These are phyloP conservation scores for Podospora pseudopauciseta DNA, from an alignment of 495 filamentous ascomycete genomes.

Conservation along the genomic window DNA sequence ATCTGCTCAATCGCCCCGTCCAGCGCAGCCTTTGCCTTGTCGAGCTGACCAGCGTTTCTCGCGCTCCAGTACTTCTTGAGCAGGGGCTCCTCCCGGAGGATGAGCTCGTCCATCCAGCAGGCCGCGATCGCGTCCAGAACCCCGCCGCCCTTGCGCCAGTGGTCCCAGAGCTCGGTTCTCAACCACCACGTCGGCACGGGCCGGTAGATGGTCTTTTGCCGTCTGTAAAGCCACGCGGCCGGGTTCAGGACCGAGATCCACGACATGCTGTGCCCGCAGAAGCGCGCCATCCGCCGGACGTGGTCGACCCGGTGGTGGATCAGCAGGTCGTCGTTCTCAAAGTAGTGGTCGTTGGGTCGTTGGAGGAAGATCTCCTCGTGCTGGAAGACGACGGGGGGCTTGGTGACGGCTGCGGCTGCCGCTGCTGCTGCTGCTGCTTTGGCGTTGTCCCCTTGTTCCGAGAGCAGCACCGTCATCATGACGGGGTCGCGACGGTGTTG, in stretches of 20 bases:
- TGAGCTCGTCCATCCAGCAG: conserved; percentile 60
- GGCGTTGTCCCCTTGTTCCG: conserved; percentile 12
- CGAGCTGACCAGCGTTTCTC: conserved; percentile 53
- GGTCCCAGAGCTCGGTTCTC: conserved; percentile 60
- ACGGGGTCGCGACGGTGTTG: conserved; percentile 29
- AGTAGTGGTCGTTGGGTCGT: conserved; percentile 21
- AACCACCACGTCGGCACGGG: conserved; percentile 51
- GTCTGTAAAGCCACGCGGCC: conserved; percentile 15
- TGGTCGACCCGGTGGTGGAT: conserved; percentile 21
- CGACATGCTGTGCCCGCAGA: conserved; percentile 4
- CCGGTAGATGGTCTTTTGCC: conserved; percentile 19
- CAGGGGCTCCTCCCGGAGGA: conserved; percentile 53
- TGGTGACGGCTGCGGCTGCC: not conserved
- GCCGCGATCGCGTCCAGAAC: conserved; percentile 60
- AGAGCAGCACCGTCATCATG: conserved; percentile 14
- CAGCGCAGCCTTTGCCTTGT: conserved; percentile 52
- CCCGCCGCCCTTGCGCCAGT: conserved; percentile 55
- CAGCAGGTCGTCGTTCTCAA: conserved; percentile 27
- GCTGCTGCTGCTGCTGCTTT: not conserved
- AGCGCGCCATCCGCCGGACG: conserved; percentile 14
- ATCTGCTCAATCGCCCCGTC: conserved; percentile 55
- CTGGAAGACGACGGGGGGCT: conserved; percentile 21
- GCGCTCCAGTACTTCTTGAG: conserved; percentile 57
- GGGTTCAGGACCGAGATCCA: conserved; percentile 17
- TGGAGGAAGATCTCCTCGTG: conserved; percentile 24